Evolutionary conservation across 768 basidiomycete species (phyloP).

Genomic region (Tricholoma bakamatsutake): DNA sequence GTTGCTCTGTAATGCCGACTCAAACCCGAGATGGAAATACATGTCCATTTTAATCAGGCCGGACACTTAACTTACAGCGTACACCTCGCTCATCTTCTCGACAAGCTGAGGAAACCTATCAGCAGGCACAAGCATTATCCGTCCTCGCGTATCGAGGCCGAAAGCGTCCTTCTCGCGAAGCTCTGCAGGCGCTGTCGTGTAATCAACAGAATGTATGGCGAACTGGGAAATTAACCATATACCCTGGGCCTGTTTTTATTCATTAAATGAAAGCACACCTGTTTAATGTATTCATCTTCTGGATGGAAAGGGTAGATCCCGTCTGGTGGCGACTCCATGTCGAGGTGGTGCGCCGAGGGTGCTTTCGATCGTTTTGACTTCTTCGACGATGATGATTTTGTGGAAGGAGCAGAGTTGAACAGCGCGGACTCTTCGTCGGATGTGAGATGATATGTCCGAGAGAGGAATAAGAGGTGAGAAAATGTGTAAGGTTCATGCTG

Average conservation of each 20-base stretch:
- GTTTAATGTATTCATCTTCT: slow-evolving; percentile 71
- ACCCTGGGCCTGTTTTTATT: background rate
- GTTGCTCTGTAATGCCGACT: background rate
- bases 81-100: slow-evolving; percentile 29
- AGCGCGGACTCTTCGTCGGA: slow-evolving; percentile 58
- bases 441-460: slow-evolving; percentile 72
- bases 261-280: slow-evolving; percentile 33
- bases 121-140: slow-evolving; percentile 57
- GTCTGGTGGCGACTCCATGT: slow-evolving; percentile 29
- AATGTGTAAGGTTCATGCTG: slow-evolving; percentile 64
- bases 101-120: slow-evolving; percentile 38
- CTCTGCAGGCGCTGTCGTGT: slow-evolving; percentile 39
- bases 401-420: slow-evolving; percentile 33
- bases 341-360: slow-evolving; percentile 15
- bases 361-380: slow-evolving; percentile 31
- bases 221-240: slow-evolving; percentile 25
- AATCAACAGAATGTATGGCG: slow-evolving; percentile 43
- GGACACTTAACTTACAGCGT: slow-evolving; percentile 10
- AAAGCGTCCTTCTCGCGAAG: slow-evolving; percentile 61
- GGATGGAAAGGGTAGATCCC: slow-evolving; percentile 76
- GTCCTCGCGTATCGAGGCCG: slow-evolving; percentile 63
- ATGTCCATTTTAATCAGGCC: background rate
- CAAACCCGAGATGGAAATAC: too few relatives aligned
- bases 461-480: slow-evolving; percentile 69
- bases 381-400: slow-evolving; percentile 25